Conservation (phyloP, 495 filamentous ascomycete genomes). For the Recurvomyces mirabilis region DNA sequence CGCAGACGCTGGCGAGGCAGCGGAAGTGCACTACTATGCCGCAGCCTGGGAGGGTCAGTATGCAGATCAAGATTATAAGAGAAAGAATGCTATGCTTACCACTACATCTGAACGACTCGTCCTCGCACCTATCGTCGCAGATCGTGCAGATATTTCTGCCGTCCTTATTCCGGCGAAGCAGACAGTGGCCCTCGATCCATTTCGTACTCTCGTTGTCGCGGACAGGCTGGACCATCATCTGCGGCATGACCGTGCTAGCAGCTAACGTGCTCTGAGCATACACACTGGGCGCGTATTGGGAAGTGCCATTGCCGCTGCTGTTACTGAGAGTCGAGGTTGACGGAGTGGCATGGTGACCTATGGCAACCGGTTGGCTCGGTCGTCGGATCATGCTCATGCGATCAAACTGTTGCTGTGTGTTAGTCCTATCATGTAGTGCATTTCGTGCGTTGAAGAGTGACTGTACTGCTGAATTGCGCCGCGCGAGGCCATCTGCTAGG, state of each 20-base stretch:
- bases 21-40: constrained; percentile 64
- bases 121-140: constrained; percentile 82
- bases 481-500: constrained; percentile 64
- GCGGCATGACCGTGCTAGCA: constrained; percentile 94
- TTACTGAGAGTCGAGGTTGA: constrained; percentile 76
- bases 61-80: constrained; percentile 6
- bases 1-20: constrained; percentile 66
- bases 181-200: constrained; percentile 91
- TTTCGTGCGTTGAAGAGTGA: constrained; percentile 6
- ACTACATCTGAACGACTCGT: constrained; percentile 73
- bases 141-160: constrained; percentile 62
- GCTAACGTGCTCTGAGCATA: constrained; percentile 96
- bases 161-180: constrained; percentile 62
- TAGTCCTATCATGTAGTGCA: constrained; percentile 18
- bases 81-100: constrained; percentile 23
- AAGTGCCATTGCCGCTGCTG: constrained; percentile 57
- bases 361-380: constrained; percentile 67
- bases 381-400: constrained; percentile 55
- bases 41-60: too few relatives aligned
- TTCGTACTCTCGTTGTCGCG: constrained; percentile 73
- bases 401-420: constrained; percentile 45
- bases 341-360: constrained; percentile 65
- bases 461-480: constrained; percentile 67
- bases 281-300: constrained; percentile 83
- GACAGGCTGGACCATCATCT: constrained; percentile 73